Evolutionary conservation across 1,284 basidiomycete genomes (phyloP), one percentile per base, ranked within the genome.

Genomic region (Malassezia arunalokei): DNA sequence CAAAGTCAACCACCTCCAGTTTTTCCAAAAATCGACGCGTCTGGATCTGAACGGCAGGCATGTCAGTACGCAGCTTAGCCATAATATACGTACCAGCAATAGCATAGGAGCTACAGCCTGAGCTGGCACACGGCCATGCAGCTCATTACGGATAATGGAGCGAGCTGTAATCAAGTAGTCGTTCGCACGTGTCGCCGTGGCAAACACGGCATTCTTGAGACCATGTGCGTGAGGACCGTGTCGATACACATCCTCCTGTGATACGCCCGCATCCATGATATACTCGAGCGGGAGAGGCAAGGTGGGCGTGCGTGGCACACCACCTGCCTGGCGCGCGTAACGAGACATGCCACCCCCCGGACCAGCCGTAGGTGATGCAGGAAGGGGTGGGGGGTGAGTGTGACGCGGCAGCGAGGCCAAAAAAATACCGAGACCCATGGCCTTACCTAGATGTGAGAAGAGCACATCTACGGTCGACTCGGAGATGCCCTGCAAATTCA

Each of bases 121-220:
- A 28, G 57, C 62, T 11, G 85, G 85, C 42, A 87, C 79, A 63
- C 77, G 81, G 27, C 80, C 80, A 31, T 76, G 79, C 56, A 77
- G 78, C 43, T 62, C 62, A 27, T 81, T 78, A 61, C 81, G 80
- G 66, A 91, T 79, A 78, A 85, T 82, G 49, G 82, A 80, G 40
- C 86, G 79, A 2, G 88, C 87, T 3, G 87, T 89, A 62, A 84
- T 78, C 58, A 95, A 74, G 74, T 95, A 85, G 75, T 92, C 88
- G 76, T 92, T 89, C 37, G 88, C 90, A 15, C 86, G 75, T 8
- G 85, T 87, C 14, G 90, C 90, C 70, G 92, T 83, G 66, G 89
- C 85, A 70, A 83, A 94, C 32, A 87, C 83, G 0, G 87, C 88
- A 54, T 80, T 79, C 40, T 65, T 66, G 54, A 85, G 81, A 37